Evolutionary conservation across 2,329 filamentous ascomycete species (phyloP), one percentile per base, ranked within the genome.

Genomic region (Epichloe sp.): DNA sequence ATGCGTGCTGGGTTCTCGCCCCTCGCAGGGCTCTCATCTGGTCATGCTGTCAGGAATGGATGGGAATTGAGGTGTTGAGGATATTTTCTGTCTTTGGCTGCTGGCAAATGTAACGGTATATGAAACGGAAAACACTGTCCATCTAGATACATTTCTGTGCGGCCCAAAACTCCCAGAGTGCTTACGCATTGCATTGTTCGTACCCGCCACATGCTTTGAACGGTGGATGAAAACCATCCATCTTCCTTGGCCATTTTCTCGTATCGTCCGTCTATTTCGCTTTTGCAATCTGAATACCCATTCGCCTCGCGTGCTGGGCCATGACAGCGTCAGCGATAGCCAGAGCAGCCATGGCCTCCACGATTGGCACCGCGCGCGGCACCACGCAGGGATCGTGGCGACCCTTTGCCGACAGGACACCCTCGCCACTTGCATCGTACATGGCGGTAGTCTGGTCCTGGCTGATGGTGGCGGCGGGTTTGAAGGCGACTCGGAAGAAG

Each of bases 401-500:
- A 21, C 93, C 93, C 78, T 96, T 97, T 48, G 90, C 89, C 55
- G 89, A 87, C 36, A 97, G 74, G 3, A 86, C 71, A 48, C 93
- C 93, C 57, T 86, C 80, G 12, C 64, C 63, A 10, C 76, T 71
- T 44, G 84, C 85, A 54, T 85, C 83, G 68, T 94, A 97, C 10
- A 79, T 85, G 8, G 83, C 82, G 0, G 93, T 97, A 14, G 76
- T 77, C 72, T 97, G 91, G 43, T 86, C 85, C 70, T 91, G 85
- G 44, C 87, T 85, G 63, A 97, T 97, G 3, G 93, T 97, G 34
- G 91, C 90, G 3, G 91, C 83, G 10, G 91, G 87, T 77, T 97
- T 97, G 80, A 97, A 97, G 15, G 81, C 90, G 5, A 95, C 84
- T 48, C 86, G 82, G 79, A 97, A 97, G 77, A 93, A 97, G 71